Evolutionary conservation across 306 rosid genomes (phyloP), one percentile per base, ranked within the genome.

Genomic region (Myrica gale): DNA sequence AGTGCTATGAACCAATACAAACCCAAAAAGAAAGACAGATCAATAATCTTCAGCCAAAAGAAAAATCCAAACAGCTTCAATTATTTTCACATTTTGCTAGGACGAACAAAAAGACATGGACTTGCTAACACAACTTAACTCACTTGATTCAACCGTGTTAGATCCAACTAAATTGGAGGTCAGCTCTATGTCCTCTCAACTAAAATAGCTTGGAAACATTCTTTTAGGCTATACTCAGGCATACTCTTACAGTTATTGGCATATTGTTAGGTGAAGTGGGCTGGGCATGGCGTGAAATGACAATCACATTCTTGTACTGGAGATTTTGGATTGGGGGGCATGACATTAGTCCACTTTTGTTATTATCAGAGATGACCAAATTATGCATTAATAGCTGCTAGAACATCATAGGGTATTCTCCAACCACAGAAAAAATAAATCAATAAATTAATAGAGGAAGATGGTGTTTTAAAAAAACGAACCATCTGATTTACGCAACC

Each of bases 31-130:
- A 58, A 10, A 58, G 1, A 58, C 51, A 48, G 57, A 16, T 52
- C 57, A 5, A 52, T 52, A 4, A 6, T 7, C 57, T 16, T 52
- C 57, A 15, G 16, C 16, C 16, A 19, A 52, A 52, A 52, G 57
- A 52, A 52, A 16, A 6, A 52, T 52, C 19, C 19, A 52, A 16
- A 16, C n/a, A 13, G 20, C 56, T 16, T 52, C 57, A 52, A 52
- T 52, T 52, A 15, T 52, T 5, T 48, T 48, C 5, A 52, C 57
- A 4, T 52, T 57, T 55, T 66, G 69, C 68, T 66, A 46, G 60
- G 48, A 45, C 71, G 52, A 42, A 52, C 19, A 47, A 79, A 56
- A 69, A 50, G 77, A 58, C 57, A 13, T 52, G 57, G 57, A 52
- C 57, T 52, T 52, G 20, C 57, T 52, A 19, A 52, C 16, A 15